Evolutionary conservation across 352 stramenopile genomes (phyloP), one percentile per base, ranked within the genome.

Genomic region (Ophiocytium majus): DNA sequence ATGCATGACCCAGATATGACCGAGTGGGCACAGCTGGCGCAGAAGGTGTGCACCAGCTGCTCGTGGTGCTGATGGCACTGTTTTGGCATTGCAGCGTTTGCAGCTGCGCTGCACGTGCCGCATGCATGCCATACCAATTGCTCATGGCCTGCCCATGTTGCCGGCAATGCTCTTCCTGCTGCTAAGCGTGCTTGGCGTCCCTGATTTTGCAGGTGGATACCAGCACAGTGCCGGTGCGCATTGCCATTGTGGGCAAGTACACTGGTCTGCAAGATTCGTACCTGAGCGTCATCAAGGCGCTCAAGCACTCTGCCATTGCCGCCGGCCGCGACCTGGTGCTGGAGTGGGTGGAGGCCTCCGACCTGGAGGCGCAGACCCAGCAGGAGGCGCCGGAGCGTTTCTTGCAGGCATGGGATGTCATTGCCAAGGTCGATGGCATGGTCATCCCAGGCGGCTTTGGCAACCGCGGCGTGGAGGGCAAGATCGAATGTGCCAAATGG

Each of bases 221-320:
- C 0, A 98, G 96, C 85, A 91, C 91, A 0, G 85, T 97, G 82
- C 93, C 93, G 10, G 97, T 98, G 79, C 94, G 93, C 80, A 99
- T 99, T 89, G 97, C 97, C 28, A 92, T 99, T 37, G 97, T 99
- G 43, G 97, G 97, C 82, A 99, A 99, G 89, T 99, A 99, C 92
- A 99, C 96, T 37, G 95, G 96, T 81, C 93, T 99, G 49, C 94
- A 98, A 88, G 97, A 99, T 92, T 98, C 96, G 74, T 99, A 99
- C 91, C 90, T 99, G 85, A 98, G 92, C 88, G 96, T 99, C 79
- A 98, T 99, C 90, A 99, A 99, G 93, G 74, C 85, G 17, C 37
- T 89, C 37, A 86, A 88, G 82, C 85, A 89, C 82, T 84, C 82
- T 32, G 79, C 85, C 14, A 86, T 89, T 43, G 71, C 81, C 64